These are phyloP conservation scores for Nakazawaea siamensis DNA, from an alignment of 805 yeast species.

Conservation along the genomic window DNA sequence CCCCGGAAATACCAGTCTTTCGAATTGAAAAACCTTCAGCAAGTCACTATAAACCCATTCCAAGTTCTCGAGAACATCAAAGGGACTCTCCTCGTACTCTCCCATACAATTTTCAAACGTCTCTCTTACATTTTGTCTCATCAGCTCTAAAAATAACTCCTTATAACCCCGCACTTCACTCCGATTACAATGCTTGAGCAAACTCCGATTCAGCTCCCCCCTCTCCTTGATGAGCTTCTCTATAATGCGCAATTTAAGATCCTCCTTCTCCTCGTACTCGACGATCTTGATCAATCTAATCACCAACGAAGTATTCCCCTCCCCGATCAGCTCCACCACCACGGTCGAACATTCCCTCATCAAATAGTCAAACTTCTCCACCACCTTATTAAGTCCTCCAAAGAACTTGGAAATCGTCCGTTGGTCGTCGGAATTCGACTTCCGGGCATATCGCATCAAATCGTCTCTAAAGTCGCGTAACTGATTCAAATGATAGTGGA, in stretches of 20 bases:
- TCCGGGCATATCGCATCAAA: slow-evolving; percentile 43
- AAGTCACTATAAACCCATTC: slow-evolving; percentile 84
- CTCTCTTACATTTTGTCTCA: slow-evolving; percentile 53
- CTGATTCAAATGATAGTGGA: slow-evolving; percentile 64
- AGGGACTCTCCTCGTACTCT: slow-evolving; percentile 34
- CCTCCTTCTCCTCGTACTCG: slow-evolving; percentile 76
- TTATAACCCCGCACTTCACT: slow-evolving; percentile 50
- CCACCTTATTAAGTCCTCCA: slow-evolving; percentile 36
- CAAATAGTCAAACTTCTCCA: slow-evolving; percentile 55
- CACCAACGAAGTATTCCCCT: slow-evolving; percentile 58
- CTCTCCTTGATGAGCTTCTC: slow-evolving; percentile 15
- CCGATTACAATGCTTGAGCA: slow-evolving; percentile 32
- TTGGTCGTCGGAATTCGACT: slow-evolving; percentile 48
- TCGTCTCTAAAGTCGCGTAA: slow-evolving; percentile 77
- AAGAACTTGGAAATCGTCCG: slow-evolving; percentile 49
- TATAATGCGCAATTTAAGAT: slow-evolving; percentile 37
- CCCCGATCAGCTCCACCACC: slow-evolving; percentile 65
- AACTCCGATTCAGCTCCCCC: slow-evolving; percentile 9
- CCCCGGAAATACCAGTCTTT: slow-evolving; percentile 54
- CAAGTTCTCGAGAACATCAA: slow-evolving; percentile 58
- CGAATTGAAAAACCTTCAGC: slow-evolving; percentile 49
- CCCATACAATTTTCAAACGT: slow-evolving; percentile 61
- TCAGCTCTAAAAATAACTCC: slow-evolving; percentile 46
- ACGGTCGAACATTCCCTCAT: slow-evolving; percentile 58
- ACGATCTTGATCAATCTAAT: slow-evolving; percentile 69